A percentile compares a stretch with the other conserved stretches of the same genome.
These are phyloP conservation scores for Nakaseomyces kungkrabaensis DNA, from an alignment of 1,139 yeast genomes.

Conservation along the genomic window DNA sequence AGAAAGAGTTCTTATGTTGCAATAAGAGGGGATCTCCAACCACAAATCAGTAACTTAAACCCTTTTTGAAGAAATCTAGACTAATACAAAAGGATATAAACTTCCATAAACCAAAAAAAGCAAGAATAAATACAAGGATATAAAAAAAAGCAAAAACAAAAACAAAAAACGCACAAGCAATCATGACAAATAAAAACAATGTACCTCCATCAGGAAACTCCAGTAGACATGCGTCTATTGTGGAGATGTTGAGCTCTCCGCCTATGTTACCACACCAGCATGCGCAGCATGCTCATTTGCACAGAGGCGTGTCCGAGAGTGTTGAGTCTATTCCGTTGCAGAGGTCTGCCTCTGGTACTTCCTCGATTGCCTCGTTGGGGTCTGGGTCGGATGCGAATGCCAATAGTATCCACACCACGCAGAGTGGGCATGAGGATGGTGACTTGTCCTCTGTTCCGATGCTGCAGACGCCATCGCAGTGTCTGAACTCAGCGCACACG, in stretches of 20 bases:
- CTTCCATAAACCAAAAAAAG: not conserved
- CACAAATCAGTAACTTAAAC: no score
- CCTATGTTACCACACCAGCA: conserved; percentile 40
- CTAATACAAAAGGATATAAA: no score
- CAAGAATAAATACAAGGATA: not conserved
- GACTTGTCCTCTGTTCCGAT: conserved; percentile 9
- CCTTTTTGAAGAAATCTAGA: no score
- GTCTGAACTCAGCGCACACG: conserved; percentile 21
- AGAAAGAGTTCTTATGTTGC: no score
- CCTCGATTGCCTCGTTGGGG: conserved; percentile 1
- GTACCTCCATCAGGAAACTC: not conserved
- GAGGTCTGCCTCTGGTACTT: conserved; percentile 1
- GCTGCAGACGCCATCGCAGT: conserved; percentile 17
- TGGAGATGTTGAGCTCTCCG: conserved; percentile 73
- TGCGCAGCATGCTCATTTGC: conserved; percentile 4
- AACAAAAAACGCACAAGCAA: not conserved
- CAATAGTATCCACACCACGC: not conserved
- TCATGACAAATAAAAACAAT: not conserved
- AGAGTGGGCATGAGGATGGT: not conserved
- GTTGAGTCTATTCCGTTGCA: conserved; percentile 3
- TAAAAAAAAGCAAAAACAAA: not conserved
- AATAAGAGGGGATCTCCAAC: no score
- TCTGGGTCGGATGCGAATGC: not conserved
- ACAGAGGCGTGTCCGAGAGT: conserved; percentile 2
- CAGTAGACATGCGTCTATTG: conserved; percentile 61